phyloP scores from a whole-genome alignment of 1,139 yeast genomes.

The Geotrichum australiense region DNA sequence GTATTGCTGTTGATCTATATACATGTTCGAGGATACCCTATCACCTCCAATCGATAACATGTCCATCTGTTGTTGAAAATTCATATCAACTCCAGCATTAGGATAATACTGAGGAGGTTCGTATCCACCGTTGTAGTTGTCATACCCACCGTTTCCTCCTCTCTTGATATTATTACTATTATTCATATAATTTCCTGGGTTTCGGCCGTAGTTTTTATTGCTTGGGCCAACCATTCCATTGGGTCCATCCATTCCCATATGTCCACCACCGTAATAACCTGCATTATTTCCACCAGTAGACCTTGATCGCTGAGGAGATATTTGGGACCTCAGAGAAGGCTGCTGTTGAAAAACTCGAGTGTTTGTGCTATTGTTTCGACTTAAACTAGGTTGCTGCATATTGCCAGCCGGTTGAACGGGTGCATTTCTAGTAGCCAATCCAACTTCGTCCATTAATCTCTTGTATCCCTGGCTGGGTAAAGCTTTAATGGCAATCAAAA shows the following conservation, averaged over 20 bases:
- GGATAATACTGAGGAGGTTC: constrained; percentile 1
- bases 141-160: not conserved
- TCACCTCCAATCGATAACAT: constrained; percentile 11
- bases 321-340: constrained; percentile 6
- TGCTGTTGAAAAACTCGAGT: constrained; percentile 7
- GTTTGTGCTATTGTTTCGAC: constrained; percentile 11
- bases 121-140: constrained; percentile 3
- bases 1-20: constrained; percentile 3
- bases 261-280: constrained; percentile 2
- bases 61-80: constrained; percentile 13
- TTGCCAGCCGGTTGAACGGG: constrained; percentile 11
- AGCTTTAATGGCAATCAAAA: constrained; percentile 53
- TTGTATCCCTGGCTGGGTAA: constrained; percentile 66
- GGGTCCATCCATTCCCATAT: constrained; percentile 5
- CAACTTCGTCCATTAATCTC: constrained; percentile 88
- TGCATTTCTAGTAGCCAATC: constrained; percentile 39
- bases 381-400: constrained; percentile 2
- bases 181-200: constrained; percentile 7
- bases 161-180: constrained; percentile 4
- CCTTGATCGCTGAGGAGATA: constrained; percentile 12
- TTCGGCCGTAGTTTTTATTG: constrained; percentile 7
- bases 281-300: constrained; percentile 15
- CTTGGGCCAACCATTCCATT: not conserved
- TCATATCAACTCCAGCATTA: not conserved
- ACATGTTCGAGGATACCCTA: constrained; percentile 13